Percentiles rank a stretch among this genome's conserved stretches.
Evolutionary conservation across 768 basidiomycete genomes (phyloP).

Genomic region (Asterophora parasitica): DNA sequence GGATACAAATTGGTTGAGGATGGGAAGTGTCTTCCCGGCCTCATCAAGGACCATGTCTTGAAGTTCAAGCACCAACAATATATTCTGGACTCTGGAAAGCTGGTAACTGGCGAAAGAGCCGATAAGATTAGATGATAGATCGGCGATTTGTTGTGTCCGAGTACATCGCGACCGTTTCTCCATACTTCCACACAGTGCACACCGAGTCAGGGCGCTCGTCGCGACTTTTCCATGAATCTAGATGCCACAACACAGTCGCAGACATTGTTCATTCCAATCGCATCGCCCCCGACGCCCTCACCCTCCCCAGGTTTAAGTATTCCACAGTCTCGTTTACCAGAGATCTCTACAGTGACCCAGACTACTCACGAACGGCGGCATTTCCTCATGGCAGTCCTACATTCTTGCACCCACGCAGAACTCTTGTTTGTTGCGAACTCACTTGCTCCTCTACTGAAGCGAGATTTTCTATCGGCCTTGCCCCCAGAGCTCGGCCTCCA

Average conservation of each 20-base stretch:
- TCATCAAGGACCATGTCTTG: too few species aligned
- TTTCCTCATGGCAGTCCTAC: constrained; percentile 10
- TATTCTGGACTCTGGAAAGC: too few species aligned
- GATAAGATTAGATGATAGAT: too few species aligned
- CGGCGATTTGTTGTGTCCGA: too few species aligned
- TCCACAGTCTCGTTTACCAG: neutral
- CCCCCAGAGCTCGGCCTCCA: constrained; percentile 67
- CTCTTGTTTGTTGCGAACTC: constrained; percentile 62
- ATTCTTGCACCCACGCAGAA: constrained; percentile 28
- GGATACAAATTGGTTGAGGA: too few species aligned
- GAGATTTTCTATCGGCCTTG: constrained; percentile 41
- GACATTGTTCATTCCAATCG: constrained; percentile 9
- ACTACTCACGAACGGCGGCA: neutral
- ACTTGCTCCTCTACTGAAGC: constrained; percentile 51
- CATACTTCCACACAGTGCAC: too few species aligned
- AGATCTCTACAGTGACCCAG: neutral
- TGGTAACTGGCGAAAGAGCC: too few species aligned
- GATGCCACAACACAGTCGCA: neutral
- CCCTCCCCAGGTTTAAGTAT: neutral
- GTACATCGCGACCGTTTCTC: too few species aligned
- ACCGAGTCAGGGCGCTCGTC: too few species aligned
- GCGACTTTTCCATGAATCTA: neutral
- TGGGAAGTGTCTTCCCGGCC: too few species aligned
- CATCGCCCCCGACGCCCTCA: constrained; percentile 34
- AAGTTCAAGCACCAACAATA: too few species aligned